Percentiles rank a stretch among this genome's conserved stretches.
These are phyloP conservation scores for Oidiodendron maius DNA, from an alignment of 495 filamentous ascomycete genomes.

Conservation along the genomic window DNA sequence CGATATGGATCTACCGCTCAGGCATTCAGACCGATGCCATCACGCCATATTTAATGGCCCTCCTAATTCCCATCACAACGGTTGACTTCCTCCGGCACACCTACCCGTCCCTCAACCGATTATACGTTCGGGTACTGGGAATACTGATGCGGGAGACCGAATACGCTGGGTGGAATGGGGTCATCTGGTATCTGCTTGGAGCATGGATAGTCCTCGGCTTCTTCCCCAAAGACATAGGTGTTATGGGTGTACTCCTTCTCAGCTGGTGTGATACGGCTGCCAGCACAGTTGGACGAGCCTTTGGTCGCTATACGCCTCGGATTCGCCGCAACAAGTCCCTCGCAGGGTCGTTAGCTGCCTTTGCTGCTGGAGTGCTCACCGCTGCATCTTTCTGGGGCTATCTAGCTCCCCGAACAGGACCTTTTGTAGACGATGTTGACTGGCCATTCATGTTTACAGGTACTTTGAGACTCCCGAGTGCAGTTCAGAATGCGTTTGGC, in stretches of 20 bases:
- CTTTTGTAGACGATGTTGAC: conserved; percentile 59
- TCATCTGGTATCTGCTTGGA: conserved; percentile 92
- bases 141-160: conserved; percentile 96
- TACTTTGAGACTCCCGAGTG: conserved; percentile 54
- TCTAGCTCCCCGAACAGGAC: conserved; percentile 62
- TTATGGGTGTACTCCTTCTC: conserved; percentile 81
- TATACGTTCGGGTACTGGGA: conserved; percentile 80
- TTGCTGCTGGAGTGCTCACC: conserved; percentile 70
- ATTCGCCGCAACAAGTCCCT: conserved; percentile 85
- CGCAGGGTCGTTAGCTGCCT: conserved; percentile 81
- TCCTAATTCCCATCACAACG: conserved; percentile 81
- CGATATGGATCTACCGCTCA: conserved; percentile 71
- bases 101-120: conserved; percentile 69
- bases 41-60: conserved; percentile 74
- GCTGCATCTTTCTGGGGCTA: conserved; percentile 84
- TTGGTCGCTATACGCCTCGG: conserved; percentile 78
- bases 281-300: conserved; percentile 83
- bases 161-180: conserved; percentile 87
- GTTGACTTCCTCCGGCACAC: conserved; percentile 78
- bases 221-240: conserved; percentile 91
- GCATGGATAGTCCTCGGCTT: conserved; percentile 79
- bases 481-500: conserved; percentile 43
- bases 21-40: conserved; percentile 70
- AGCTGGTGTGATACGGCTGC: conserved; percentile 98
- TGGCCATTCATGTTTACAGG: conserved; percentile 78